Percentiles rank a stretch among this genome's conserved stretches.
Evolutionary conservation across 2,329 filamentous ascomycete species (phyloP).

Genomic region (Colletotrichum neosansevieriae): DNA sequence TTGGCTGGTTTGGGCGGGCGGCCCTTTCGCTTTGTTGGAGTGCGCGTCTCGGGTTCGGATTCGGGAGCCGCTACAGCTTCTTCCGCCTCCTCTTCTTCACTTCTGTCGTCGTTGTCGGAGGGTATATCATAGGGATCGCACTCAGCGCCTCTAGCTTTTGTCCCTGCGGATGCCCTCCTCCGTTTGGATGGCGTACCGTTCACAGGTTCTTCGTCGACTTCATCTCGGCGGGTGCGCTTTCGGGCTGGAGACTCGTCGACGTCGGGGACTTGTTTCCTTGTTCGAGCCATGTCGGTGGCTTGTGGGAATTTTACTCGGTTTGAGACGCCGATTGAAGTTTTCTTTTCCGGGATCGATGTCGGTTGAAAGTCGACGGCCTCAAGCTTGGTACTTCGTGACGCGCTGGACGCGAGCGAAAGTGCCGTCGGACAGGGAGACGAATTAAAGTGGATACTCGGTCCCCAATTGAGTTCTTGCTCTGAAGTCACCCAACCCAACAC

Average conservation of each 20-base stretch:
- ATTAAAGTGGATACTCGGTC: slow-evolving; percentile 8
- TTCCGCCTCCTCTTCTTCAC: slow-evolving; percentile 28
- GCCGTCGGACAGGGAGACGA: slow-evolving; percentile 14
- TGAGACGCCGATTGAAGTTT: background rate
- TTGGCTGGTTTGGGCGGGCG: slow-evolving; percentile 50
- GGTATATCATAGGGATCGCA: slow-evolving; percentile 35
- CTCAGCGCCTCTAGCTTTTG: slow-evolving; percentile 45
- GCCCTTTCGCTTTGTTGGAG: slow-evolving; percentile 51
- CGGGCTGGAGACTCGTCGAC: slow-evolving; percentile 30
- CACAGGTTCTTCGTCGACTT: slow-evolving; percentile 45
- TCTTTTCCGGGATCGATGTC: background rate
- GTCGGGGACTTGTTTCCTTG: background rate
- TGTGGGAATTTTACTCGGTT: background rate
- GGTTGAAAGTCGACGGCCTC: slow-evolving; percentile 1
- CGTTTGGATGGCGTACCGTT: slow-evolving; percentile 51
- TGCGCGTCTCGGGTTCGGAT: slow-evolving; percentile 47
- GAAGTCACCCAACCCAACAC: background rate
- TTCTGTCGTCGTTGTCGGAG: slow-evolving; percentile 5
- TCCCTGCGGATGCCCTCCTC: slow-evolving; percentile 43
- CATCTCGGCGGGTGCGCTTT: slow-evolving; percentile 44
- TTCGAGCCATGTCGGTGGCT: slow-evolving; percentile 9
- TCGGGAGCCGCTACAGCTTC: slow-evolving; percentile 6
- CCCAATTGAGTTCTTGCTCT: slow-evolving; percentile 19
- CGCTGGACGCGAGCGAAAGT: slow-evolving; percentile 39
- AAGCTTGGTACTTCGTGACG: slow-evolving; percentile 16